Evolutionary conservation across 805 yeast species (phyloP).

Genomic region (Lipomyces oligophaga): DNA sequence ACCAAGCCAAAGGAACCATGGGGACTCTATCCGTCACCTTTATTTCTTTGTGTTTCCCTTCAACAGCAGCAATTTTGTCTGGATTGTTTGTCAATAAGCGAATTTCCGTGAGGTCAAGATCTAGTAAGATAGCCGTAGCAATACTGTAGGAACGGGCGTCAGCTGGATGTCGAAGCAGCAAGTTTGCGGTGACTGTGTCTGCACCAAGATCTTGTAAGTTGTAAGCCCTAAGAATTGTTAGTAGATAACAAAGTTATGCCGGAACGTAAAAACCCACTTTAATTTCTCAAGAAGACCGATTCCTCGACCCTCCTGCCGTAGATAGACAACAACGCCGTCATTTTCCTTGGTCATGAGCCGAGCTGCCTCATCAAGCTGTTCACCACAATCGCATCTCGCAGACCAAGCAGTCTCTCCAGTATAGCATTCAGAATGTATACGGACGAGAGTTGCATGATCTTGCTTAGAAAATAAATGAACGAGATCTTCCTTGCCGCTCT

Average conservation of each 20-base stretch:
- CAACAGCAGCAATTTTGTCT: constrained; percentile 91
- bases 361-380: constrained; percentile 97
- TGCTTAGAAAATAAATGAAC: neutral
- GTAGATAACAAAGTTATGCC: neutral
- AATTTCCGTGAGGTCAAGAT: constrained; percentile 68
- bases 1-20: constrained; percentile 96
- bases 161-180: constrained; percentile 91
- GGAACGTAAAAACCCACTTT: constrained; percentile 41
- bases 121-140: constrained; percentile 88
- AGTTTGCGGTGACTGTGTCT: constrained; percentile 95
- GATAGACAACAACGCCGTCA: constrained; percentile 89
- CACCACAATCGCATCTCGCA: constrained; percentile 99
- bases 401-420: constrained; percentile 99
- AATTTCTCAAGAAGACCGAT: constrained; percentile 97
- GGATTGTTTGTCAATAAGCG: constrained; percentile 90
- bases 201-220: constrained; percentile 97
- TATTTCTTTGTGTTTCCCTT: constrained; percentile 71
- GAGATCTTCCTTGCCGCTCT: constrained; percentile 40
- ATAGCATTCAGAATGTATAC: constrained; percentile 96
- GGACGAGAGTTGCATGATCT: constrained; percentile 47
- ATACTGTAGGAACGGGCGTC: constrained; percentile 92
- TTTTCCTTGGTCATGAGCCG: constrained; percentile 82
- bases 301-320: constrained; percentile 98
- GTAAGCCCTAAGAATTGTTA: constrained; percentile 55
- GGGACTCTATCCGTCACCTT: constrained; percentile 86